Base-by-base conservation (phyloP, 2,329 filamentous ascomycete species). In the Aspergillus fructus region DNA sequence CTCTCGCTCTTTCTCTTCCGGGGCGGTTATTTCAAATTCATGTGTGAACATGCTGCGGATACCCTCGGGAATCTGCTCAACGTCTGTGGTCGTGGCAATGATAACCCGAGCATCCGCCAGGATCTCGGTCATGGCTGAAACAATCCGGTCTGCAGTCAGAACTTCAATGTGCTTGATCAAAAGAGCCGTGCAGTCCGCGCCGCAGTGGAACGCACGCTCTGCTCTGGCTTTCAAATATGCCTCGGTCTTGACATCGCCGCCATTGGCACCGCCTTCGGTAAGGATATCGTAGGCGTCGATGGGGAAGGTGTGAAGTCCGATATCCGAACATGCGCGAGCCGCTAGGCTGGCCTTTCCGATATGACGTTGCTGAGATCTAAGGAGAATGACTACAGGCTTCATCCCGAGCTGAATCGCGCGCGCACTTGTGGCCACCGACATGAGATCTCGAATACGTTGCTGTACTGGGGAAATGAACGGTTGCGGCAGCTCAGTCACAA, bases 241-340 rank as follows among this genome's bases (percentile, higher is more conserved):
- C 69, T 97, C 93, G 0, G 93, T 96, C 76, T 97, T 97, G 27
- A 96, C 89, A 69, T 99, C 94, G 55, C 90, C 89, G 8, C 91
- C 91, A 53, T 91, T 91, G 1, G 89, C 89, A 45, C 89, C 89
- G 13, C 91, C 91, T 71, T 97, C 93, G n/a, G 91, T 93, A 4
- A 96, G 80, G 42, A 99, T 91, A 66, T 99, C 94, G 67, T 96
- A 96, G 0, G 91, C 90, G 71, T 97, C 92, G 52, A 99, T 90
- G 0, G 85, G 77, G 71, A 96, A 97, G 0, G 87, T 89, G 71
- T 99, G 94, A 15, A 97, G 80, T 3, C 94, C 94, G 61, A 97
- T 88, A 67, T 97, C 93, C 3, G 89, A 84, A 71, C 92, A 96
- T 4, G 93, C 92, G 43, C 85, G 84, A 1, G 80, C 82, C 0